Evolutionary conservation across 1,139 yeast genomes (phyloP).

Genomic region (Entelexis paramagnoliae): DNA sequence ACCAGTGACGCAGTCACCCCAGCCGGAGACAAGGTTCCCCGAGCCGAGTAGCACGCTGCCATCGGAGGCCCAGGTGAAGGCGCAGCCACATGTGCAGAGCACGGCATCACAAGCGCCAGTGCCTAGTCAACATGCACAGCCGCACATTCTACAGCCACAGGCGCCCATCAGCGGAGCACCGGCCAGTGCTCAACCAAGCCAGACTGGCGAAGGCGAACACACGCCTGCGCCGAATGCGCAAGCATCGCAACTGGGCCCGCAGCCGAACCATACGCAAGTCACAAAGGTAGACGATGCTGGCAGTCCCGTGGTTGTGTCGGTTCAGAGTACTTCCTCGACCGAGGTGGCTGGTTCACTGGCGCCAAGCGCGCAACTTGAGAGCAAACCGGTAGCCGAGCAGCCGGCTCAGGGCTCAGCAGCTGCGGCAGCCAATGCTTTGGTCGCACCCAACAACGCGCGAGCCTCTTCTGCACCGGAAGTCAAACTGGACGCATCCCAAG

Average conservation of each 20-base stretch:
- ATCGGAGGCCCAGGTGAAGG: constrained; percentile 8
- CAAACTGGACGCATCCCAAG: too few species aligned
- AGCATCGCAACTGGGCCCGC: not conserved
- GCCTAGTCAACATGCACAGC: constrained; percentile 2
- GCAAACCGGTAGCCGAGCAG: too few species aligned
- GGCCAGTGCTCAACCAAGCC: not conserved
- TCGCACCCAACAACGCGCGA: too few species aligned
- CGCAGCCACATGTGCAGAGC: constrained; percentile 13
- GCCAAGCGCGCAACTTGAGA: not conserved
- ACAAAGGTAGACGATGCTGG: not conserved
- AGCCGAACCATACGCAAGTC: not conserved
- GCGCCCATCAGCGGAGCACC: not conserved
- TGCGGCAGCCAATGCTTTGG: too few species aligned
- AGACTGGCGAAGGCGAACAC: too few species aligned
- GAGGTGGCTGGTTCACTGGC: not conserved
- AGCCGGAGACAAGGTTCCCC: not conserved
- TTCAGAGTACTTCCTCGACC: not conserved
- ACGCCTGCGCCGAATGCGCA: not conserved
- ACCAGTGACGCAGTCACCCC: not conserved
- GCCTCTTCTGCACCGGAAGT: too few species aligned
- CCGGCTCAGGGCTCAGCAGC: too few species aligned
- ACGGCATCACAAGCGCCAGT: constrained; percentile 2
- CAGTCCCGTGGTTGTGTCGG: not conserved
- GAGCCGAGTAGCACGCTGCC: not conserved
- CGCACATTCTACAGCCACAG: not conserved